Conservation (phyloP, 2,329 filamentous ascomycete species). For the Graphiopsis chlorocephala region DNA sequence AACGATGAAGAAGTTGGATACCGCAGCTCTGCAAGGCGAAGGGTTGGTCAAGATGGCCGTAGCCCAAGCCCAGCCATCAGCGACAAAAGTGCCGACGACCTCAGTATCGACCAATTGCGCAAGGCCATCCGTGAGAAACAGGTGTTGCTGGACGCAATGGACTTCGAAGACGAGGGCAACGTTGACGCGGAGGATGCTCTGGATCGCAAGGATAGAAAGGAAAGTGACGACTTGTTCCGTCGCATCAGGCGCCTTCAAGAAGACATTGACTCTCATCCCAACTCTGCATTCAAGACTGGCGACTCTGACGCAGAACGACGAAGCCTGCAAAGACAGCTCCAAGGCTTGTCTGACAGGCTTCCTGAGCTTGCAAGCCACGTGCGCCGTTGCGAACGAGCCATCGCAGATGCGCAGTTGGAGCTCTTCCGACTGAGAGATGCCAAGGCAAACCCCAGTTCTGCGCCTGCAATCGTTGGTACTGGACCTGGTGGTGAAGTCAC, state of each 20-base stretch:
- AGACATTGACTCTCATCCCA: slow-evolving; percentile 89
- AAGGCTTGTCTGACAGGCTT: slow-evolving; percentile 82
- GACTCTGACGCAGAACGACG: slow-evolving; percentile 88
- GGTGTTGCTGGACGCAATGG: slow-evolving; percentile 89
- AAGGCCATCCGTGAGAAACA: slow-evolving; percentile 95
- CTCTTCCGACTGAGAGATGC: slow-evolving; percentile 91
- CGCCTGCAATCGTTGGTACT: slow-evolving; percentile 80
- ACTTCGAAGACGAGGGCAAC: slow-evolving; percentile 89
- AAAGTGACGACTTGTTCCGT: slow-evolving; percentile 90
- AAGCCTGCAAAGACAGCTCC: slow-evolving; percentile 82
- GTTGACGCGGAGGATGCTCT: slow-evolving; percentile 88
- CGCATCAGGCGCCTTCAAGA: slow-evolving; percentile 89
- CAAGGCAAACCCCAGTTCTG: slow-evolving; percentile 81
- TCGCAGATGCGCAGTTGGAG: slow-evolving; percentile 86
- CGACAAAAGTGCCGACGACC: slow-evolving; percentile 72
- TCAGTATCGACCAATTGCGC: slow-evolving; percentile 79
- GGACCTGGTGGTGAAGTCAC: slow-evolving; percentile 88
- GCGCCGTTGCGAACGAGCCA: slow-evolving; percentile 83
- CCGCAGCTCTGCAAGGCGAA: slow-evolving; percentile 85
- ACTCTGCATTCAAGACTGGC: slow-evolving; percentile 64
- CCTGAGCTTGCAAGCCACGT: slow-evolving; percentile 91
- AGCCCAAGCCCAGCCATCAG: slow-evolving; percentile 76
- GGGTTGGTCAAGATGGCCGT: slow-evolving; percentile 63
- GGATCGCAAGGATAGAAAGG: slow-evolving; percentile 83
- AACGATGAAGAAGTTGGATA: slow-evolving; percentile 86